phyloP scores from a whole-genome alignment of 108 stramenopile genomes.

The Conticribra weissflogii region DNA sequence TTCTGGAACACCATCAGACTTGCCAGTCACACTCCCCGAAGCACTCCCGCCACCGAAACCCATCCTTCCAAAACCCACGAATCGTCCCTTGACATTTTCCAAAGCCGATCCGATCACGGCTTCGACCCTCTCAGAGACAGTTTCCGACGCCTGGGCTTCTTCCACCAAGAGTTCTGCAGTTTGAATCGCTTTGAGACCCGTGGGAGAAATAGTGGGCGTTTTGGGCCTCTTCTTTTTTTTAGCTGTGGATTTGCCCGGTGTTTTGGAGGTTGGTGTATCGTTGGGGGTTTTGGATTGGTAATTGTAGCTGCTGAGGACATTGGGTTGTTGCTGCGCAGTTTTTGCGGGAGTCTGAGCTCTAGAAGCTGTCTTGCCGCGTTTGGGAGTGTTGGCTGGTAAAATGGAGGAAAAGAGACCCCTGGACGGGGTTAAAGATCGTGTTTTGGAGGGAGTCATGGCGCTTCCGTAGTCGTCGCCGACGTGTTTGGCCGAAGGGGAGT shows the following conservation, averaged over 20 bases:
- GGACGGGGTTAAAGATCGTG: background rate
- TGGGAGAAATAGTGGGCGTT: background rate
- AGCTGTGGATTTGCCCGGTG: no score
- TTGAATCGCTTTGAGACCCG: background rate
- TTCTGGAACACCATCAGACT: background rate
- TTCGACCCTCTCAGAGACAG: background rate
- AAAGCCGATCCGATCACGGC: background rate
- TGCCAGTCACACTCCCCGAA: background rate
- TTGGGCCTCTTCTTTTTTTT: background rate
- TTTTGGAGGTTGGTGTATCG: background rate
- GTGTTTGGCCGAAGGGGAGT: background rate
- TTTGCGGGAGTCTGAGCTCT: background rate
- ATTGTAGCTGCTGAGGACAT: background rate
- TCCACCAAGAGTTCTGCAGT: background rate
- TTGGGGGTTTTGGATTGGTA: background rate
- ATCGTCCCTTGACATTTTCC: background rate
- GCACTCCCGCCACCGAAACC: background rate
- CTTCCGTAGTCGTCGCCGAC: background rate
- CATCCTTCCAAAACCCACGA: no score
- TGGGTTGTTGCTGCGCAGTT: background rate
- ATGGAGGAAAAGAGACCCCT: no score
- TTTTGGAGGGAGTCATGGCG: background rate
- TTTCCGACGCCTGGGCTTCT: background rate
- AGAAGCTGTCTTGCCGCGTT: no score
- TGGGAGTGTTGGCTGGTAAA: no score